Evolutionary conservation across 2,329 filamentous ascomycete genomes (phyloP), one percentile per base, ranked within the genome.

Genomic region (Aspergillus versicolor): DNA sequence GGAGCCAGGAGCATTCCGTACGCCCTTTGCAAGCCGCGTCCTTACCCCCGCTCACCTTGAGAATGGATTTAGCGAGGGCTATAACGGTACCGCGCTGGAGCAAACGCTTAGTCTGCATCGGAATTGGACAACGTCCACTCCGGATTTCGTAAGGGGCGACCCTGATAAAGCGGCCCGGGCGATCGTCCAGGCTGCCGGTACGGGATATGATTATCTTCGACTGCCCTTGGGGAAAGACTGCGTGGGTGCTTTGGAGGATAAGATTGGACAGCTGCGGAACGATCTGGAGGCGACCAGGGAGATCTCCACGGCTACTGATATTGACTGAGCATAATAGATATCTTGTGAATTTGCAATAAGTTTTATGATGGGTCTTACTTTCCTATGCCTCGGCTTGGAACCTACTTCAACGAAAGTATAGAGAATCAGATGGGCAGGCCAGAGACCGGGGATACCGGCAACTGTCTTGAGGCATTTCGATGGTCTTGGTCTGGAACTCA

Each of bases 1-100:
- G 5, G 54, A 57, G 7, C 54, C 49, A 5, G 54, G 54, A n/a
- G 54, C 54, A 15, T 52, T 57, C 13, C 54, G 54, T 7, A 57
- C 54, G 1, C 48, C 54, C 4, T 57, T 48, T 13, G 30, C 48
- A 3, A 47, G 48, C 11, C 48, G 49, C 2, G 32, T 48, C 3
- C 21, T 34, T 19, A 52, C 27, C 13, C 54, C 54, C 17, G 9
- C 49, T 9, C 42, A 37, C 13, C 32, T 34, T 24, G 34, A 43
- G 24, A 27, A 19, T 21, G 47, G 54, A 5, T 52, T 48, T 12
- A 57, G 54, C n/a, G 49, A 57, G 9, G 43, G 21, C 4, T 57
- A 52, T 40, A 43, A 32, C 15, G 49, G 49, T 17, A 52, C 54
- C 4, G 12, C 13, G 37, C 34, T 57, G 4, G 42, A 57, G 17